Percentiles rank a stretch among this genome's conserved stretches.
phyloP scores from a whole-genome alignment of 179 eudicot species.

The Corrigiola litoralis region DNA sequence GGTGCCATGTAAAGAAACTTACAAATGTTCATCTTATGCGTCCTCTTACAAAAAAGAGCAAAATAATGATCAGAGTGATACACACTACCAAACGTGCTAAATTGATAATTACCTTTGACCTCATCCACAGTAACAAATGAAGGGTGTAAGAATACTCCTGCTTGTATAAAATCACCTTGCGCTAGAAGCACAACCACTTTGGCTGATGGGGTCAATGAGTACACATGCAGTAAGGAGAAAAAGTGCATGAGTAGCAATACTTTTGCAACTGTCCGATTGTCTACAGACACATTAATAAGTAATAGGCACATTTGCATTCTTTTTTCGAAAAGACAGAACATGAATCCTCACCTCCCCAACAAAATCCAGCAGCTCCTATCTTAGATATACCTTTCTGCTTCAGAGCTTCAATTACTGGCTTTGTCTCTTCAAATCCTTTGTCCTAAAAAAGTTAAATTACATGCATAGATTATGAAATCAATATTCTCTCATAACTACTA shows the following conservation, averaged over 20 bases:
- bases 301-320: too few relatives aligned
- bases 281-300: too few relatives aligned
- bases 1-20: too few relatives aligned
- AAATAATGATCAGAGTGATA: too few relatives aligned
- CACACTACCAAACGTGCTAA: too few relatives aligned
- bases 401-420: conserved; percentile 45
- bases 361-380: conserved; percentile 70
- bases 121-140: conserved; percentile 65
- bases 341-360: conserved; percentile 66
- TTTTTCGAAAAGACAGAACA: too few relatives aligned
- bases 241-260: background rate
- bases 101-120: conserved; percentile 43
- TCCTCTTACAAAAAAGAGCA: too few relatives aligned
- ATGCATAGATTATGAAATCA: background rate
- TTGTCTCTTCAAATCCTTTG: conserved; percentile 50
- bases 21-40: too few relatives aligned
- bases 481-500: background rate
- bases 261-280: too few relatives aligned
- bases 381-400: conserved; percentile 51
- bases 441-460: conserved; percentile 21
- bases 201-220: conserved; percentile 41
- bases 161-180: conserved; percentile 47
- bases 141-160: conserved; percentile 64
- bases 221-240: background rate
- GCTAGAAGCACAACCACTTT: conserved; percentile 66